phyloP scores from a whole-genome alignment of 164 flowering plant genomes.

The Vitis riparia region DNA sequence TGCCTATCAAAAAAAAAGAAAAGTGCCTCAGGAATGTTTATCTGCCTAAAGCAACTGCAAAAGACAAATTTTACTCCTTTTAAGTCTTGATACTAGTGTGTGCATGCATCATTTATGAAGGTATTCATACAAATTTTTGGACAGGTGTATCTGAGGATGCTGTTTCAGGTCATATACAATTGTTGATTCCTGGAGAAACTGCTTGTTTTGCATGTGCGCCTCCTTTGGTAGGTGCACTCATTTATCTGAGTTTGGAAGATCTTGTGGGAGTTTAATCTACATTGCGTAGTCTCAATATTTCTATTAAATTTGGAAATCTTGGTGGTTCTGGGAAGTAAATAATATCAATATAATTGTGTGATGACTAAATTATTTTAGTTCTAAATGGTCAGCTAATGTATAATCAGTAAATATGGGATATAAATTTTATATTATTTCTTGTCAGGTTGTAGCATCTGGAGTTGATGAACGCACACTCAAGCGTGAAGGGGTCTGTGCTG shows the following conservation, averaged over 20 bases:
- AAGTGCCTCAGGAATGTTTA: too few relatives aligned
- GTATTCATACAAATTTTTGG: constrained; percentile 5
- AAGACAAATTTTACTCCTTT: too few relatives aligned
- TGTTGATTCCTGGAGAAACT: constrained; percentile 95
- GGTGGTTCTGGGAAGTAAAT: too few relatives aligned
- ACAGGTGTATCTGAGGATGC: constrained; percentile 99
- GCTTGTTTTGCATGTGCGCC: constrained; percentile 99
- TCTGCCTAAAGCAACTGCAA: too few relatives aligned
- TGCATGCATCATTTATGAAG: too few relatives aligned
- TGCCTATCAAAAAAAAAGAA: too few relatives aligned
- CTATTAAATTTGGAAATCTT: background rate
- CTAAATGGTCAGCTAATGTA: background rate
- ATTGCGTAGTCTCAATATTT: background rate
- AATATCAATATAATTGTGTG: too few relatives aligned
- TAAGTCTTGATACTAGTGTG: too few relatives aligned
- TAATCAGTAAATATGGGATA: background rate
- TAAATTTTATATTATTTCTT: background rate
- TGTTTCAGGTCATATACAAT: constrained; percentile 97
- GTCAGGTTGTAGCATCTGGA: constrained; percentile 98
- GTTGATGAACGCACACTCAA: constrained; percentile 95
- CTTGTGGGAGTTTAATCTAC: background rate
- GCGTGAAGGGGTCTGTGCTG: constrained; percentile 99
- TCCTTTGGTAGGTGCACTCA: constrained; percentile 77
- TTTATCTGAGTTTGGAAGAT: background rate
- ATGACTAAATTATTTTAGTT: background rate